phyloP scores from a whole-genome alignment of 768 basidiomycete genomes.

The Dioszegia crocea region DNA sequence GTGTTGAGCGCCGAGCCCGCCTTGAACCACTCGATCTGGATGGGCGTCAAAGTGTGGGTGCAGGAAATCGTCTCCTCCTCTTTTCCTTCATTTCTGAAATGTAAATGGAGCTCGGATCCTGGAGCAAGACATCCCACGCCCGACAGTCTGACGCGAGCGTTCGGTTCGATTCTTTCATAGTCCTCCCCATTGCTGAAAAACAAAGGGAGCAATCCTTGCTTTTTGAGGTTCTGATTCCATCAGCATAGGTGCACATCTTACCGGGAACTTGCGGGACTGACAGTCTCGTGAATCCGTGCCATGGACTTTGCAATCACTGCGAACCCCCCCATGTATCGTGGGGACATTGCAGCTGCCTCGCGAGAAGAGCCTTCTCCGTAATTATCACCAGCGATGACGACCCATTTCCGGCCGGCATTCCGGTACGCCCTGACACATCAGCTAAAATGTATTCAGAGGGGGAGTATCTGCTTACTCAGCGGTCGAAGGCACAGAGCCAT shows the following conservation, averaged over 20 bases:
- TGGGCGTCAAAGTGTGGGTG: constrained; percentile 73
- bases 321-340: constrained; percentile 58
- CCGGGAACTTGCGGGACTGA: too few species aligned
- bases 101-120: constrained; percentile 88
- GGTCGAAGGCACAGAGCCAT: too few species aligned
- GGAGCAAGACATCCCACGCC: too few species aligned
- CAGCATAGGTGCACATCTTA: too few species aligned
- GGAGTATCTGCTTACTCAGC: too few species aligned
- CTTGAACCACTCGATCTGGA: constrained; percentile 98
- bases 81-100: constrained; percentile 74
- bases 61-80: constrained; percentile 75
- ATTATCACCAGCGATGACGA: constrained; percentile 78
- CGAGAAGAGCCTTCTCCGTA: constrained; percentile 98
- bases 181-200: constrained; percentile 88
- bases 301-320: constrained; percentile 95
- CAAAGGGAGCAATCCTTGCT: constrained; percentile 93
- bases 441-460: too few species aligned
- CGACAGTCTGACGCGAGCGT: constrained; percentile 81
- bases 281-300: constrained; percentile 84
- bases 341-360: constrained; percentile 69
- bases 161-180: constrained; percentile 90
- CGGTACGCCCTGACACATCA: constrained; percentile 72
- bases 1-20: constrained; percentile 86
- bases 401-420: constrained; percentile 86
- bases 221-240: constrained; percentile 79